phyloP scores from a whole-genome alignment of 257 asterid genomes.

The Ilex asprella region DNA sequence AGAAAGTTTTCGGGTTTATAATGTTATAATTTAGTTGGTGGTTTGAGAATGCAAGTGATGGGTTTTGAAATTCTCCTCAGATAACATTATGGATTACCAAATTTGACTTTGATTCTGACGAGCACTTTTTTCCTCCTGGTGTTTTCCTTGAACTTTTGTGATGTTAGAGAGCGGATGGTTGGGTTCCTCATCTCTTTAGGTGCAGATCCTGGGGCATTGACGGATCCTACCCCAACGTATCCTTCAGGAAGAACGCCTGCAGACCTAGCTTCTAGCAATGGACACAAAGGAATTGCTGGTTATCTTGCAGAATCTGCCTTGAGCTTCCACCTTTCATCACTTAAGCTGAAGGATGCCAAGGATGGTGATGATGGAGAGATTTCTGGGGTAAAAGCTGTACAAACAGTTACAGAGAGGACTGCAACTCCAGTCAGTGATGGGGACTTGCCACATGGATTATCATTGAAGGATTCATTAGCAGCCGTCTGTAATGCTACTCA shows the following conservation, averaged over 20 bases:
- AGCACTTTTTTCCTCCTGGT: slow-evolving; percentile 10
- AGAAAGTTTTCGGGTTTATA: too few species aligned
- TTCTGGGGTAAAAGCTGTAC: slow-evolving; percentile 30
- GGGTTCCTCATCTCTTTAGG: slow-evolving; percentile 68
- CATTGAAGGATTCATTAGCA: slow-evolving; percentile 79
- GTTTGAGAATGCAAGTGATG: too few species aligned
- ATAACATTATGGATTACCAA: slow-evolving; percentile 12
- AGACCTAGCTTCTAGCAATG: slow-evolving; percentile 77
- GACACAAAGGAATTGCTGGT: slow-evolving; percentile 94
- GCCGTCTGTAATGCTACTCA: slow-evolving; percentile 95
- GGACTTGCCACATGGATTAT: slow-evolving; percentile 57
- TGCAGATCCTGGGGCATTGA: slow-evolving; percentile 69
- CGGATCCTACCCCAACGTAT: slow-evolving; percentile 73
- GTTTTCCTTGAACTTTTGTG: slow-evolving; percentile 12
- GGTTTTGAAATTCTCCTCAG: neutral
- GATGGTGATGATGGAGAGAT: slow-evolving; percentile 27
- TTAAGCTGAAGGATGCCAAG: slow-evolving; percentile 50
- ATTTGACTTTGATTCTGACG: slow-evolving; percentile 6
- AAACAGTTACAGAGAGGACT: slow-evolving; percentile 59
- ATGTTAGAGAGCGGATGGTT: slow-evolving; percentile 66
- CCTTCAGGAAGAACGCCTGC: slow-evolving; percentile 75
- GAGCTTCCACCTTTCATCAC: slow-evolving; percentile 53
- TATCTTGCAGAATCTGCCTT: slow-evolving; percentile 74
- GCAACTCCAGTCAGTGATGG: slow-evolving; percentile 57
- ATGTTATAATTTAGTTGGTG: too few species aligned